Base-by-base conservation (phyloP, 2,329 filamentous ascomycete species). In the Hypoxylon sp. region DNA sequence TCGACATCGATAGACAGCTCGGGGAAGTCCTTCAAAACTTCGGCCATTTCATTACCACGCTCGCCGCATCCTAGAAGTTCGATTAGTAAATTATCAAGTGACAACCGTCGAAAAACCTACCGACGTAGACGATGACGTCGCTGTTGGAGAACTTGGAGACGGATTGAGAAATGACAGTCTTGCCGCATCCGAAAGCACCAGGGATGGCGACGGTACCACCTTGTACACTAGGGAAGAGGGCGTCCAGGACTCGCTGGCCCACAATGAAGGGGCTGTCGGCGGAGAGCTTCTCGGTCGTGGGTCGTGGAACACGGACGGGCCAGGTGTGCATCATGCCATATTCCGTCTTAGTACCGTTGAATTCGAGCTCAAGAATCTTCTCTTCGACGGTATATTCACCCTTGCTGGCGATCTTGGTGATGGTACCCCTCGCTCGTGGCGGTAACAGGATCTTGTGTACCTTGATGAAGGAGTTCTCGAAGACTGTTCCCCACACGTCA, bases 81-180 rank as follows among this genome's bases (percentile, higher is more conserved):
- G n/a, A 19, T 26, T n/a, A 47, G 44, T n/a, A 26, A 8, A n/a
- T n/a, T 8, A 4, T 28, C 7, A 24, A 17, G n/a, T 13, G 20
- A 20, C 15, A 44, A 20, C 15, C 3, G 3, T 54, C 15, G 28
- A 17, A 11, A 30, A 26, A 22, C 43, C 22, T 48, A 63, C 95
- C 95, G 64, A 99, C 95, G 78, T 99, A 99, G 72, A 99, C 92
- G 72, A 99, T 99, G 75, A 98, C 92, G 78, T 99, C 95, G 79
- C 91, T 95, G 89, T 99, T 99, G 76, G 95, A 99, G 85, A 99
- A 99, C 82, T 99, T 99, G 80, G 95, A 99, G 68, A 99, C 91
- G 64, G 93, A 97, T 82, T 99, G 95, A 75, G 90, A 94, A 81
- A 99, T 99, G 83, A 99, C 95, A 74, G 95, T 99, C 89, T 99